Base-by-base conservation (phyloP, 2,329 filamentous ascomycete genomes). In the Tolypocladium tropicale region DNA sequence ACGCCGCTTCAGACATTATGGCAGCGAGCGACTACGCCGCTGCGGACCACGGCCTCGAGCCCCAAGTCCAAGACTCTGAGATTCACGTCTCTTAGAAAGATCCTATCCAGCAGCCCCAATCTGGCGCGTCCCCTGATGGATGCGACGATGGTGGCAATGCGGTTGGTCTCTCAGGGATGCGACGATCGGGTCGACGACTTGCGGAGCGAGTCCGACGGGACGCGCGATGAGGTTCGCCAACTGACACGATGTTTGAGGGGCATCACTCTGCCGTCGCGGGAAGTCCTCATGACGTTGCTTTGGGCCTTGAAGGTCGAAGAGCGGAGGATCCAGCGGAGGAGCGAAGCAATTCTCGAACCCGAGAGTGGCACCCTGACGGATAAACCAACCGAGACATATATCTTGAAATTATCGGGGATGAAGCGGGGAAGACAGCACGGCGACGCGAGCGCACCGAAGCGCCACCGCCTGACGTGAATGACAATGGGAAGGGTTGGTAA, bases 121-220 rank as follows among this genome's bases (percentile, higher is more conserved):
- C 78, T 86, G 84, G 84, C 84, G 84, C 84, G 84, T 86, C 84
- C 84, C 68, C 76, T 86, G 67, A 75, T 73, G 83, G 83, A 86
- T 86, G 84, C 84, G 84, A 87, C 84, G 82, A 79, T 85, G 81
- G 80, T 71, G 79, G 81, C 79, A 76, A 82, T 87, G 84, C 84
- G 83, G 84, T 85, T 81, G 78, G 81, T 80, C 71, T 83, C 81
- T 83, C 75, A 84, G 72, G 73, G 76, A 74, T 65, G 69, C 65
- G 73, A 78, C 63, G 70, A 74, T 65, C 74, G 68, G 71, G 75
- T 74, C 72, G 73, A 67, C 64, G 69, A 65, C 63, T 63, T 61
- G 63, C 57, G 58, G 63, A 59, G 60, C 65, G 70, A 66, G 65
- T 60, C 65, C 59, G 54, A 65, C 64, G 69, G 59, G 60, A 67